phyloP scores from a whole-genome alignment of 2,329 filamentous ascomycete genomes.

The Xylaria sp. region DNA sequence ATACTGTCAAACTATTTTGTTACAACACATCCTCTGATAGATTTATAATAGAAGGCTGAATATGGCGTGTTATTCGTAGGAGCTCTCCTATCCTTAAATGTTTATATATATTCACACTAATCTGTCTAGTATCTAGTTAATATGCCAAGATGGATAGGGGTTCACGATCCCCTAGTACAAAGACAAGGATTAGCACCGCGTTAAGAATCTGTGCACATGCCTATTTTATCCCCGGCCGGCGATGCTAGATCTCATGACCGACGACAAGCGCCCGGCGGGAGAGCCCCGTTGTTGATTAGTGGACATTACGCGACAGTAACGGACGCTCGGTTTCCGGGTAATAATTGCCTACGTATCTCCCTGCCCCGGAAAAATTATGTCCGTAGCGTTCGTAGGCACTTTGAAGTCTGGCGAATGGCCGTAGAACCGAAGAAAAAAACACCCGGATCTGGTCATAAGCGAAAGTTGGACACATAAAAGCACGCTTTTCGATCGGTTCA shows the following conservation, averaged over 20 bases:
- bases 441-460: background rate
- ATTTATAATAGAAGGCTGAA: background rate
- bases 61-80: too few relatives aligned
- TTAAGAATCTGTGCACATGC: background rate
- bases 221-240: constrained; percentile 6
- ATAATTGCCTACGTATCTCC: background rate
- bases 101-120: too few relatives aligned
- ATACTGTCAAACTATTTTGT: background rate
- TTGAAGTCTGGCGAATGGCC: background rate
- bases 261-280: background rate
- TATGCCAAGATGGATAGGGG: background rate
- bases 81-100: background rate
- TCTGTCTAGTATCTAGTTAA: too few relatives aligned
- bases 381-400: background rate
- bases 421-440: background rate
- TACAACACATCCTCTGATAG: background rate
- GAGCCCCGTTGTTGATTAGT: background rate
- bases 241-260: background rate
- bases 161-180: background rate
- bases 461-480: background rate
- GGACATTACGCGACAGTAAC: background rate
- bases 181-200: background rate
- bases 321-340: constrained; percentile 10
- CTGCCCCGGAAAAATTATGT: constrained; percentile 7
- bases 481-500: background rate